These are phyloP conservation scores for Echinochloa phyllopogon DNA, from an alignment of 176 grass and related monocot genomes.

Conservation along the genomic window DNA sequence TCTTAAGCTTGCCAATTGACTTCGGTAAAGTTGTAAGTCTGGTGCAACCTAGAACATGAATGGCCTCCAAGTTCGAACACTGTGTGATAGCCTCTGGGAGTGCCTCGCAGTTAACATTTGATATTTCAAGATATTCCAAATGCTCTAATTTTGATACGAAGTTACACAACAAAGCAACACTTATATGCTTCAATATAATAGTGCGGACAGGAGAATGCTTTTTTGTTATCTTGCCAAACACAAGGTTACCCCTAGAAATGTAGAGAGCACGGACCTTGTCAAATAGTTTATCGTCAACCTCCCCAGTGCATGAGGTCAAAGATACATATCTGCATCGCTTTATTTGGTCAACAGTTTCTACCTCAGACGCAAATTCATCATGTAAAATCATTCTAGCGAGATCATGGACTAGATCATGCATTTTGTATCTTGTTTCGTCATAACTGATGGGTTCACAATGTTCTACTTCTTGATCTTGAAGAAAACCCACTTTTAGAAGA, in stretches of 20 bases:
- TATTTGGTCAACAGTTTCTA: not conserved
- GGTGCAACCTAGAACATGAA: not conserved
- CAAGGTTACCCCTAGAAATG: not conserved
- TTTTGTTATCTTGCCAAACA: not conserved
- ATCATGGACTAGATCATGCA: conserved; percentile 1
- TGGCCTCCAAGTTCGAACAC: conserved; percentile 20
- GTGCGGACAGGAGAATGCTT: not conserved
- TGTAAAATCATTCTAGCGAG: not conserved
- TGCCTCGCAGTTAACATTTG: not conserved
- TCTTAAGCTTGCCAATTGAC: conserved; percentile 20
- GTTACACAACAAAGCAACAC: not conserved
- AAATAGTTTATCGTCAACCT: not conserved
- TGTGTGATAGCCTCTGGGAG: conserved; percentile 19
- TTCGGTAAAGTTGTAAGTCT: not conserved
- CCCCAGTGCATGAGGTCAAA: not conserved
- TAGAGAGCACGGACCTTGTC: conserved; percentile 14
- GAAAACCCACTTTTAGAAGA: conserved; percentile 25
- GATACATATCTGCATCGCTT: conserved; percentile 6
- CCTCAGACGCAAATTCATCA: not conserved
- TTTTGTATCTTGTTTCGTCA: not conserved
- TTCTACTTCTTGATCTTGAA: not conserved
- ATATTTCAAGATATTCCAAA: conserved; percentile 33
- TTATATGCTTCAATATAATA: not conserved
- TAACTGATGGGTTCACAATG: no score
- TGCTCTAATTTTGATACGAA: not conserved